Base-by-base conservation (phyloP, 2,329 filamentous ascomycete genomes). In the Penicillium glabrum region DNA sequence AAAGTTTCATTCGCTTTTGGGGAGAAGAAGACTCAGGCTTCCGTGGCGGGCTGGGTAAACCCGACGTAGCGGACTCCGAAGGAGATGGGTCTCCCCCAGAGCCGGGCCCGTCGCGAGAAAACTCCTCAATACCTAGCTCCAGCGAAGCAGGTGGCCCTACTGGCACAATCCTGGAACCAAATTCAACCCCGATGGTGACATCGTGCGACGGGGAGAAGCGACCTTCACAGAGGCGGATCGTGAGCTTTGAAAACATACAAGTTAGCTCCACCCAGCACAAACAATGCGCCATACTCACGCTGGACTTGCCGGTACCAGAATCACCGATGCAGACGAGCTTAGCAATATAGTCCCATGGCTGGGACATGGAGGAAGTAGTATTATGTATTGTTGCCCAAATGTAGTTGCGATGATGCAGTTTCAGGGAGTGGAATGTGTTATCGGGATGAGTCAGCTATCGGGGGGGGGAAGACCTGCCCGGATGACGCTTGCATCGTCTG, bases 241-340 rank as follows among this genome's bases (percentile, higher is more conserved):
- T 96, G 67, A 97, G 86, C 77, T 91, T 61, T 68, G 39, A 44
- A 43, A 24, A 23, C 13, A 23, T 45, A 14, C 24, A 8, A 53
- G 29, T 45, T 33, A 51, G 31, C 45, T 21, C n/a, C 29, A 52
- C 5, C 21, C 14, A 23, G 21, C 37, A n/a, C 10, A 31, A 26
- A 23, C 5, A 31, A 27, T 35, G 26, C 21, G 9, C 31, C 41
- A 27, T 26, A 72, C 80, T 63, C 76, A 86, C 83, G 73, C 83
- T 86, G 56, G 91, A 96, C 82, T 99, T 99, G 71, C 95, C 95
- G 72, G 91, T 96, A 73, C 93, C 95, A 46, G 90, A 95, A 80
- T 98, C 95, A 75, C 95, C 95, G 70, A 99, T 92, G 80, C 91
- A 96, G 72, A 98, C 93, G 69, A 99, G 90, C 79, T 99, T 99